phyloP scores from a whole-genome alignment of 2,329 filamentous ascomycete genomes.

The Pseudopithomyces chartarum region DNA sequence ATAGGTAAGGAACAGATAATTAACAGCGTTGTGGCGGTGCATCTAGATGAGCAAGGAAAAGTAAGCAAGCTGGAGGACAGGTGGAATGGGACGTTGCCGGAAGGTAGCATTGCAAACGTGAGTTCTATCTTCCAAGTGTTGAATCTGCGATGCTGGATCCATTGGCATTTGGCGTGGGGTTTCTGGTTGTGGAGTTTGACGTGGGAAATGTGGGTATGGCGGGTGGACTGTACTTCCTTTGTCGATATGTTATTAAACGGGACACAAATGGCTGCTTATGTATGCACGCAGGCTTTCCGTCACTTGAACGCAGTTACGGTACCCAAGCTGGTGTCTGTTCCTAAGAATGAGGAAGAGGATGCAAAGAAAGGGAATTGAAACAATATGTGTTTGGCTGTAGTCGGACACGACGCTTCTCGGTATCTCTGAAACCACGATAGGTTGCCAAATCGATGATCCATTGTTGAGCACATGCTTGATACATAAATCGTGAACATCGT shows the following conservation, averaged over 20 bases:
- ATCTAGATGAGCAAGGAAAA: conserved; percentile 49
- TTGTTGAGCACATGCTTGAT: background rate
- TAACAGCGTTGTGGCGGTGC: conserved; percentile 55
- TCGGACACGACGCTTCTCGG: background rate
- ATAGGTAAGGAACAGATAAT: conserved; percentile 58
- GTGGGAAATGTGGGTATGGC: conserved; percentile 48
- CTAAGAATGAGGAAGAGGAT: conserved; percentile 60
- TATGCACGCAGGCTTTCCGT: conserved; percentile 53
- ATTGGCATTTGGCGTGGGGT: conserved; percentile 43
- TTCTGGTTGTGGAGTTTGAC: conserved; percentile 47
- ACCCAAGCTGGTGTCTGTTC: conserved; percentile 57
- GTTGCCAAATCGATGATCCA: background rate
- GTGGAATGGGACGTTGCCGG: conserved; percentile 60
- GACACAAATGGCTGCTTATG: conserved; percentile 32
- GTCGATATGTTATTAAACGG: background rate
- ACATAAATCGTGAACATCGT: conserved; percentile 29
- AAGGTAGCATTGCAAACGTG: conserved; percentile 57
- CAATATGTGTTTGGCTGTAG: background rate
- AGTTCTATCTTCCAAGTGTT: conserved; percentile 44
- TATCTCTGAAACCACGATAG: background rate
- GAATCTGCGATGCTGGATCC: conserved; percentile 45
- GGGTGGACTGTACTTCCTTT: conserved; percentile 38
- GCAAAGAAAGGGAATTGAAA: conserved; percentile 52
- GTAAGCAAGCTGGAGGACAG: conserved; percentile 60
- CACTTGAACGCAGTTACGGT: conserved; percentile 58